Percentiles rank a stretch among this genome's conserved stretches.
Conservation (phyloP, 2,329 filamentous ascomycete genomes). For the Cordyceps militaris region DNA sequence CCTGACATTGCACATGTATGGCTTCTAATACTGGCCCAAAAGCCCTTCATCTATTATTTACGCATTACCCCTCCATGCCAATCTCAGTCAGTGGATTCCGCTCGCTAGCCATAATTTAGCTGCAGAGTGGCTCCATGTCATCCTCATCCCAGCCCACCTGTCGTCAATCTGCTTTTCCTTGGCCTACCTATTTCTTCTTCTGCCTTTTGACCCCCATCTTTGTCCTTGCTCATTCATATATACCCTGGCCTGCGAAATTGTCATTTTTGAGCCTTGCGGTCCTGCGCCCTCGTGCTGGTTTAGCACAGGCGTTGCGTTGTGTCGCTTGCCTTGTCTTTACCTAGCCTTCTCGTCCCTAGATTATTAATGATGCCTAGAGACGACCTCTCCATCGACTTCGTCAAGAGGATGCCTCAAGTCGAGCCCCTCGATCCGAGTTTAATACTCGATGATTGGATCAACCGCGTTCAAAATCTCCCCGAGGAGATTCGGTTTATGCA, state of each 20-base stretch:
- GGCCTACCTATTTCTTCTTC: background rate
- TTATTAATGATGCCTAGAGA: conserved; percentile 63
- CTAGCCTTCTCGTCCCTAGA: background rate
- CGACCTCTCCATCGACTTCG: conserved; percentile 64
- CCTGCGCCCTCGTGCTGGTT: conserved; percentile 14
- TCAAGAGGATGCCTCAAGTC: conserved; percentile 56
- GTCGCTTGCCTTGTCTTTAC: conserved; percentile 27
- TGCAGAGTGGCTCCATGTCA: conserved; percentile 9
- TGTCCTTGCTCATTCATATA: background rate
- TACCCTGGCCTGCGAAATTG: background rate
- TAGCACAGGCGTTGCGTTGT: conserved; percentile 18
- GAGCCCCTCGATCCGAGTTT: conserved; percentile 58
- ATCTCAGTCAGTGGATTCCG: conserved; percentile 6
- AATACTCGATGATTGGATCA: conserved; percentile 73
- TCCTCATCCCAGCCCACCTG: conserved; percentile 7
- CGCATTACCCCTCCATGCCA: background rate
- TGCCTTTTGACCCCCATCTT: background rate
- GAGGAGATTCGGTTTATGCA: conserved; percentile 78
- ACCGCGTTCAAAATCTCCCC: conserved; percentile 68
- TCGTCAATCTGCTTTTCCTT: conserved; percentile 9
- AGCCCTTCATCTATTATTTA: background rate
- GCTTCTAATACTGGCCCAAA: background rate
- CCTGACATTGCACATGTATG: background rate
- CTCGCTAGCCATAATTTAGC: conserved; percentile 7
- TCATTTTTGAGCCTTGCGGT: background rate